phyloP scores from a whole-genome alignment of 768 basidiomycete species.

The Pleurotus tuber-regium region DNA sequence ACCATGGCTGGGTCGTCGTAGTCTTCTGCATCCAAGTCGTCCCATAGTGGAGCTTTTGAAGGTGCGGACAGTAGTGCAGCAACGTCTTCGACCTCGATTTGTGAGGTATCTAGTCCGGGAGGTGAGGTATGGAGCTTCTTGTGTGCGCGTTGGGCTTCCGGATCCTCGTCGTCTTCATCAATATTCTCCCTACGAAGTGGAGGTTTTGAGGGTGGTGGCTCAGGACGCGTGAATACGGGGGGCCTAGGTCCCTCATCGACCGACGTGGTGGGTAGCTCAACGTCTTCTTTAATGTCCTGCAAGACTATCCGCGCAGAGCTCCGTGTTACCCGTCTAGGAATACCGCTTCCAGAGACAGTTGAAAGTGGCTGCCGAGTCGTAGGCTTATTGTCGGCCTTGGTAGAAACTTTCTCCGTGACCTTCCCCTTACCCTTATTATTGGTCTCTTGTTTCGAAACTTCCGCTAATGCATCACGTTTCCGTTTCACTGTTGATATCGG shows the following conservation, averaged over 20 bases:
- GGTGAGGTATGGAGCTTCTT: constrained; percentile 64
- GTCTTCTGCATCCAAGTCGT: constrained; percentile 86
- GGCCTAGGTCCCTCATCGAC: not conserved
- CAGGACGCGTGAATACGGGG: constrained; percentile 5
- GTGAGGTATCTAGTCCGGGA: constrained; percentile 40
- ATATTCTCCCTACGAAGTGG: constrained; percentile 31
- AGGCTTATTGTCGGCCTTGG: constrained; percentile 19
- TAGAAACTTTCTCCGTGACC: constrained; percentile 27
- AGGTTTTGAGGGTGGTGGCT: constrained; percentile 14
- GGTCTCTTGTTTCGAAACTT: constrained; percentile 1
- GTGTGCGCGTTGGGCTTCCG: constrained; percentile 35
- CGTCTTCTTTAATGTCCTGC: constrained; percentile 18
- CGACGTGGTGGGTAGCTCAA: not conserved
- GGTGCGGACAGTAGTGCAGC: constrained; percentile 38
- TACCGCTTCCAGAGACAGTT: constrained; percentile 27
- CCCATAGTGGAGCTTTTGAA: constrained; percentile 58
- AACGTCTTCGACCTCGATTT: constrained; percentile 33
- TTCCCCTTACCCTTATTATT: constrained; percentile 47
- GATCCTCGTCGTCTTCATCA: constrained; percentile 38
- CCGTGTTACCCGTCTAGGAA: constrained; percentile 2
- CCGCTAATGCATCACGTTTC: not conserved
- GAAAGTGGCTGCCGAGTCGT: constrained; percentile 38
- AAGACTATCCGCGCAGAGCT: not conserved
- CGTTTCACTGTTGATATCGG: not conserved
- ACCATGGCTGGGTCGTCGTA: constrained; percentile 90